Conservation (phyloP, 2,329 filamentous ascomycete genomes). For the Ophiostoma himal-ulmi region DNA sequence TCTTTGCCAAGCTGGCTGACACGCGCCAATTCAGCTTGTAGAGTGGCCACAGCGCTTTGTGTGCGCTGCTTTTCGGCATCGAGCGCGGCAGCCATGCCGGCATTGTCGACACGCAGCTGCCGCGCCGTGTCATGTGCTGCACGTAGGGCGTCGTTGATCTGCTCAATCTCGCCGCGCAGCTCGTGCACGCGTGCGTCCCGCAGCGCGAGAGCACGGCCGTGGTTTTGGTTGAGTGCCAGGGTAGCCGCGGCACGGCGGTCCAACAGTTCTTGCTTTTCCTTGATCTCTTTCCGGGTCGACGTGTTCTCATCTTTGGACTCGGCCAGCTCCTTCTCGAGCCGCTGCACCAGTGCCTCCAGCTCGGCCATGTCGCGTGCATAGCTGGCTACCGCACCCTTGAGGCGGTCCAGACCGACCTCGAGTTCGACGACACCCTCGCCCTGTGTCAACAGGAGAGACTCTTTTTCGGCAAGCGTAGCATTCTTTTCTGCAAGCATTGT, state of each 20-base stretch:
- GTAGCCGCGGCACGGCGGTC: conserved; percentile 18
- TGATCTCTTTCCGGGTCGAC: not conserved
- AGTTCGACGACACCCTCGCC: conserved; percentile 42
- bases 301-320: conserved; percentile 22
- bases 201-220: conserved; percentile 45
- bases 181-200: conserved; percentile 47
- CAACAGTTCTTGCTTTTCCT: conserved; percentile 17
- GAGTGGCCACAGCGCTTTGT: conserved; percentile 42
- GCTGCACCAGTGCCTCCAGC: conserved; percentile 47
- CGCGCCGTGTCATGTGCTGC: conserved; percentile 41
- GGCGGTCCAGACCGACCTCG: conserved; percentile 44
- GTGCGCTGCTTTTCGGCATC: conserved; percentile 39
- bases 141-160: conserved; percentile 42
- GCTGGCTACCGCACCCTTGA: conserved; percentile 47
- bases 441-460: conserved; percentile 30
- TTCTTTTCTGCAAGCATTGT: conserved; percentile 14
- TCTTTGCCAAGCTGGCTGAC: conserved; percentile 44
- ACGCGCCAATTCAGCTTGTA: conserved; percentile 48
- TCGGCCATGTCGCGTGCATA: conserved; percentile 51
- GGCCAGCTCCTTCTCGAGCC: conserved; percentile 40
- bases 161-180: conserved; percentile 45
- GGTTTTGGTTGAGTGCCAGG: conserved; percentile 35
- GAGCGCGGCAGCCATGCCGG: conserved; percentile 34
- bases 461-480: conserved; percentile 5
- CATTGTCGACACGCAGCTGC: conserved; percentile 38